Percentiles rank a stretch among this genome's conserved stretches.
Evolutionary conservation across 106 monocot genomes (phyloP).

Genomic region (Platanthera zijinensis): DNA sequence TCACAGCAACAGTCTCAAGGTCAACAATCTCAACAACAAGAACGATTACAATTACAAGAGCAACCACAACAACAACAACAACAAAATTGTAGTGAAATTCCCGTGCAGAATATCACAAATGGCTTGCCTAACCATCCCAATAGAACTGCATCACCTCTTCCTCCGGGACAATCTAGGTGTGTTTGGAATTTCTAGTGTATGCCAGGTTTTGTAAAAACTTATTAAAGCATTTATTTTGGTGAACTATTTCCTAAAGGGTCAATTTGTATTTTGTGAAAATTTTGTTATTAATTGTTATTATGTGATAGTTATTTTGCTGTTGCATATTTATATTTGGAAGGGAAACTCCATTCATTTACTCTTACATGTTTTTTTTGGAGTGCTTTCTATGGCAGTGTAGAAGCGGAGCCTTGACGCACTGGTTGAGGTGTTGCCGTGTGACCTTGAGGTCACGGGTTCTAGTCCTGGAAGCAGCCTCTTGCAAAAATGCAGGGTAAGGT

Average conservation of each 20-base stretch:
- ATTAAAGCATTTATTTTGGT: conserved; percentile 19
- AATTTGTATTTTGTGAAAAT: conserved; percentile 31
- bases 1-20: conserved; percentile 33
- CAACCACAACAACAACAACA: conserved; percentile 28
- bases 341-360: background rate
- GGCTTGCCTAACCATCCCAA: conserved; percentile 45
- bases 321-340: conserved; percentile 5
- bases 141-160: conserved; percentile 82
- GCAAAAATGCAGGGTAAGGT: too few species aligned
- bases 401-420: too few species aligned
- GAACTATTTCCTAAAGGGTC: conserved; percentile 19
- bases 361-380: background rate
- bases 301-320: background rate
- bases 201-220: conserved; percentile 37
- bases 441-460: too few species aligned
- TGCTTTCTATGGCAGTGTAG: background rate
- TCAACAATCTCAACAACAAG: conserved; percentile 31
- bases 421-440: too few species aligned
- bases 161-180: conserved; percentile 99
- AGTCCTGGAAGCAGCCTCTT: too few species aligned
- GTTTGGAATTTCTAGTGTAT: conserved; percentile 70
- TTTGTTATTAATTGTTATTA: conserved; percentile 3
- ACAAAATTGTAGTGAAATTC: conserved; percentile 37
- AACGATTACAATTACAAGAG: conserved; percentile 7
- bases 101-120: conserved; percentile 41